Base-by-base conservation (phyloP, 2,329 filamentous ascomycete genomes). In the Thelonectria rubi region DNA sequence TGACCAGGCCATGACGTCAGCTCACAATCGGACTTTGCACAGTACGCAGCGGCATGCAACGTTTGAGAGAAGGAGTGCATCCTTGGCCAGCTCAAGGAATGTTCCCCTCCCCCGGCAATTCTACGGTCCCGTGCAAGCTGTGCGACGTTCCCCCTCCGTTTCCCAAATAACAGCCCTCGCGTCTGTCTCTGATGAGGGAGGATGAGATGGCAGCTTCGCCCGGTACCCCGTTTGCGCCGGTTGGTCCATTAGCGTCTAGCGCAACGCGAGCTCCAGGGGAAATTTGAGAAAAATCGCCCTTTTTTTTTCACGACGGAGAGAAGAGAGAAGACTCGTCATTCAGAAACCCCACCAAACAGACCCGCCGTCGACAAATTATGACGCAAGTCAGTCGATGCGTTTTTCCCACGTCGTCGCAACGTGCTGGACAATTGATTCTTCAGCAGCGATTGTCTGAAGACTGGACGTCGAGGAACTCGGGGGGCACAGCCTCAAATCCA, bases 1-100 rank as follows among this genome's bases (percentile, higher is more conserved):
- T 71, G 69, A 71, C 63, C 55, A 53, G 46, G 18, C 30, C 50
- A 71, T 71, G 69, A 71, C 69, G 69, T 71, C 69, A 71, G 39
- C 48, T 53, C 40, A 32, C 45, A 60, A 65, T 50, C 49, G 48
- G 24, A 53, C 54, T 56, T 37, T 15, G 34, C 15, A 37, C 34
- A 37, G 34, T 37, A 37, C 15, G 34, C 11, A 12, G 47, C 55
- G 62, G 37, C 52, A 46, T 26, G 43, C 7, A 40, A 62, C 48
- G 26, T 50, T 54, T 61, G 55, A 61, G 62, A 64, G 55, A 63
- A 55, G 17, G 58, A 37, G 34, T 21, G 42, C 42, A 21, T 45
- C 43, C 30, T 59, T 49, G 48, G 48, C 34, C 42, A 47, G 15
- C 15, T 9, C 7, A 32, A 53, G 55, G 56, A 63, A 63, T 60